phyloP scores from a whole-genome alignment of 176 grass and related monocot genomes.

The Hordeum marinum region DNA sequence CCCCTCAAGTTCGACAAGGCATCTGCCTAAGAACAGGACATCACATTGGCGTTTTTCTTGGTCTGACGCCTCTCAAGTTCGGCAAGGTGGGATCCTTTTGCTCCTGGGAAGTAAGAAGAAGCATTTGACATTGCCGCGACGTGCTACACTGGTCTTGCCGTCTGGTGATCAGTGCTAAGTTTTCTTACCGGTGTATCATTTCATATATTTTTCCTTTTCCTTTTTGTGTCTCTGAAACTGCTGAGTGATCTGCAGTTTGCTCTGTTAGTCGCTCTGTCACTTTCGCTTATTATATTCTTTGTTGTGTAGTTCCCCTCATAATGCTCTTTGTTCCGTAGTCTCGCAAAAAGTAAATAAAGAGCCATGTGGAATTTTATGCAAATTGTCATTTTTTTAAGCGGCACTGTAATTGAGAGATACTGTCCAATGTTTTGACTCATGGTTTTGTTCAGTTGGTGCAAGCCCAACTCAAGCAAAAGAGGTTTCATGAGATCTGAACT shows the following conservation, averaged over 20 bases:
- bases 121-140: not conserved
- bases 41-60: not conserved
- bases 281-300: not conserved
- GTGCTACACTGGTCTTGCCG: not conserved
- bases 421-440: not conserved
- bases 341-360: not conserved
- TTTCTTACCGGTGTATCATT: not conserved
- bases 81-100: constrained; percentile 16
- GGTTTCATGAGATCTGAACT: not conserved
- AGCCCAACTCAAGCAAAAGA: not conserved
- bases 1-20: constrained; percentile 52
- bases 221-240: constrained; percentile 27
- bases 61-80: not conserved
- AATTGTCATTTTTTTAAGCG: not conserved
- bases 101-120: constrained; percentile 3
- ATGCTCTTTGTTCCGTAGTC: not conserved
- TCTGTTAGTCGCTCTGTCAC: not conserved
- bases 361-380: not conserved
- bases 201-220: not conserved
- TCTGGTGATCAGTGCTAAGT: constrained; percentile 4
- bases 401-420: not conserved
- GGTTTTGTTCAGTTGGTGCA: not conserved
- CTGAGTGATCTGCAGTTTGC: constrained; percentile 32
- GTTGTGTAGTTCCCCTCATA: not conserved
- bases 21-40: constrained; percentile 8